Evolutionary conservation across 2,329 filamentous ascomycete species (phyloP).

Genomic region (Fragosphaeria purpurea): DNA sequence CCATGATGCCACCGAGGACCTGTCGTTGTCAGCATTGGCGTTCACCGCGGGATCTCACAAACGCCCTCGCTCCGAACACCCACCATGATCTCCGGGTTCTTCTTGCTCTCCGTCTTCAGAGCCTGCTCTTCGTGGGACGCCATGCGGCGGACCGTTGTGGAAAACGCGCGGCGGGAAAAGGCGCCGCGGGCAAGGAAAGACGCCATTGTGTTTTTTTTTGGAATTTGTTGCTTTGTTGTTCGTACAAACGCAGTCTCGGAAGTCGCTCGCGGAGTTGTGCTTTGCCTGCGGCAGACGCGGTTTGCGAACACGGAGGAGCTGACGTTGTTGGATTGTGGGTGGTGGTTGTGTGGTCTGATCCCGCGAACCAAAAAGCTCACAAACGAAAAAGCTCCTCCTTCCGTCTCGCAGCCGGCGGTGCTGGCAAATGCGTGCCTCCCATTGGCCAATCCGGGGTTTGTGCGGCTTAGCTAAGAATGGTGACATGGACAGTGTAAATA

Average conservation of each 20-base stretch:
- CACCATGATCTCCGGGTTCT: slow-evolving; percentile 38
- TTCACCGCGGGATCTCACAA: no score
- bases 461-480: slow-evolving; percentile 7
- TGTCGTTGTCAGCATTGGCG: slow-evolving; percentile 29
- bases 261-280: no score
- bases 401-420: not conserved
- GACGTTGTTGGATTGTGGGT: not conserved
- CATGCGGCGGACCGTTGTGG: slow-evolving; percentile 30
- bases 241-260: no score
- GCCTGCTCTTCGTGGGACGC: slow-evolving; percentile 28
- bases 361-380: not conserved
- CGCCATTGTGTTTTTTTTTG: slow-evolving; percentile 34
- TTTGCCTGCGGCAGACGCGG: not conserved
- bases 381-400: slow-evolving; percentile 8
- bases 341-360: slow-evolving; percentile 9
- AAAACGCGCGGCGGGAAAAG: slow-evolving; percentile 42
- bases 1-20: slow-evolving; percentile 89
- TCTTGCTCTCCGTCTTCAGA: slow-evolving; percentile 50
- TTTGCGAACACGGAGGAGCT: not conserved
- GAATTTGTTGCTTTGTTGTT: no score
- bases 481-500: not conserved
- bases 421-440: slow-evolving; percentile 5
- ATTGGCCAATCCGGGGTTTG: slow-evolving; percentile 11
- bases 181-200: slow-evolving; percentile 47
- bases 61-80: slow-evolving; percentile 20